Evolutionary conservation across 176 grass and related monocot genomes (phyloP), one percentile per base, ranked within the genome.

Genomic region (Zoysia pacifica): DNA sequence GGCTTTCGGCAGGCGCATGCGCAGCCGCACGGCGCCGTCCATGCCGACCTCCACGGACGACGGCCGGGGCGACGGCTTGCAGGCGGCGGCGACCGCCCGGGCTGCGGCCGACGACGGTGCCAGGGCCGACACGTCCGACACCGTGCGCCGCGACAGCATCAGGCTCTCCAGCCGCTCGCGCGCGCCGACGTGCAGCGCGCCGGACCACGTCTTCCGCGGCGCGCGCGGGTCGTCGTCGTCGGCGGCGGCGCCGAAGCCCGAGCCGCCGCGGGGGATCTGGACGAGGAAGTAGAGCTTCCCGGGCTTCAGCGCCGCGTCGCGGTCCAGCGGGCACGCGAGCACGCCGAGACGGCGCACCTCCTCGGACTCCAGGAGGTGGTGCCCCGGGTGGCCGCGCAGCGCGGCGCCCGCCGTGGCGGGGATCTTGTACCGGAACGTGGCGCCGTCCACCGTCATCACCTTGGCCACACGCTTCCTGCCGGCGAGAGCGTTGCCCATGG

Each of bases 381-480:
- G 84, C 1, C 86, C 93, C 28, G 90, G 97, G 82, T 96, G 97
- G 5, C 90, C 86, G 1, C 90, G 88, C 28, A 99, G 82, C 51
- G 85, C 90, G 2, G 70, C 69, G 3, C 66, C 51, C 3, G 88
- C 97, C 71, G 77, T 16, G 3, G 81, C 68, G 4, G 93, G 90
- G 6, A 82, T 50, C 87, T 90, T 99, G 83, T 91, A 78, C 14
- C 82, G 84, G 72, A 79, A 83, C 42, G 97, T 95, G 7, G 93
- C 83, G 72, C 97, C 97, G 82, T 99, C 97, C 75, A 99, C 82
- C 76, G 86, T 99, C 97, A 99, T 99, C 86, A 99, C 93, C 93
- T 99, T 99, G 1, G 86, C 88, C 60, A 54, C 86, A 7, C 90
- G 90, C 64, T 87, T 83, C 76, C 56, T 86, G 11, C 88, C 83